phyloP scores from a whole-genome alignment of 352 stramenopile genomes.

The Aphanomyces invadans region DNA sequence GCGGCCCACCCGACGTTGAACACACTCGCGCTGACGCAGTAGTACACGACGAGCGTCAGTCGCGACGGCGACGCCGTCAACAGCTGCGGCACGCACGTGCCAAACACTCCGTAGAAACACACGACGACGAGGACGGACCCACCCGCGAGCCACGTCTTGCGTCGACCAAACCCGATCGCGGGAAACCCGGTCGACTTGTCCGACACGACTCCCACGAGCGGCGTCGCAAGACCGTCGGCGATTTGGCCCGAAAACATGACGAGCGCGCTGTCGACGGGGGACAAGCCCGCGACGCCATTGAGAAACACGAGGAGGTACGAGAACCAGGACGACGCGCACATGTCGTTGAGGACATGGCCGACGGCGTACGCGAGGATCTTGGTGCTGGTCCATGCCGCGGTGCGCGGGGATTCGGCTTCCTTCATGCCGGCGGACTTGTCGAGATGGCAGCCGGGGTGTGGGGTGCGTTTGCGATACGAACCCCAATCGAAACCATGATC shows the following conservation, averaged over 20 bases:
- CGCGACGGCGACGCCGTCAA: slow-evolving; percentile 50
- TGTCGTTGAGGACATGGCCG: slow-evolving; percentile 81
- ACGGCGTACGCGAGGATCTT: slow-evolving; percentile 71
- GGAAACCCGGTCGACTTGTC: slow-evolving; percentile 58
- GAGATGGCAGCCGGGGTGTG: neutral
- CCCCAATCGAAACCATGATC: neutral
- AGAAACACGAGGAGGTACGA: slow-evolving; percentile 82
- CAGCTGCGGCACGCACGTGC: slow-evolving; percentile 46
- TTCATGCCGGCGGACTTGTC: slow-evolving; percentile 4
- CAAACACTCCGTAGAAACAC: slow-evolving; percentile 84
- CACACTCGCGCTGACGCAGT: slow-evolving; percentile 61
- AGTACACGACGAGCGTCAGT: slow-evolving; percentile 58
- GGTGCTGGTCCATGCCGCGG: slow-evolving; percentile 38
- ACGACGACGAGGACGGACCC: slow-evolving; percentile 64
- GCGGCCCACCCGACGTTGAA: slow-evolving; percentile 82
- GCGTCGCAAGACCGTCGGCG: slow-evolving; percentile 68
- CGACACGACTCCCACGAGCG: slow-evolving; percentile 67
- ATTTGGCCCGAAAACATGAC: slow-evolving; percentile 85
- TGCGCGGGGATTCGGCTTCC: neutral
- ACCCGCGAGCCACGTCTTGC: slow-evolving; percentile 68
- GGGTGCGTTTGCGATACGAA: neutral
- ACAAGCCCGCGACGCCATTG: slow-evolving; percentile 40
- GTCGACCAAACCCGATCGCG: slow-evolving; percentile 50
- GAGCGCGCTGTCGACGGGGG: slow-evolving; percentile 65
- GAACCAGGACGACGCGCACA: slow-evolving; percentile 85